Evolutionary conservation across 768 basidiomycete genomes (phyloP).

Genomic region (Trametes sanguinea): DNA sequence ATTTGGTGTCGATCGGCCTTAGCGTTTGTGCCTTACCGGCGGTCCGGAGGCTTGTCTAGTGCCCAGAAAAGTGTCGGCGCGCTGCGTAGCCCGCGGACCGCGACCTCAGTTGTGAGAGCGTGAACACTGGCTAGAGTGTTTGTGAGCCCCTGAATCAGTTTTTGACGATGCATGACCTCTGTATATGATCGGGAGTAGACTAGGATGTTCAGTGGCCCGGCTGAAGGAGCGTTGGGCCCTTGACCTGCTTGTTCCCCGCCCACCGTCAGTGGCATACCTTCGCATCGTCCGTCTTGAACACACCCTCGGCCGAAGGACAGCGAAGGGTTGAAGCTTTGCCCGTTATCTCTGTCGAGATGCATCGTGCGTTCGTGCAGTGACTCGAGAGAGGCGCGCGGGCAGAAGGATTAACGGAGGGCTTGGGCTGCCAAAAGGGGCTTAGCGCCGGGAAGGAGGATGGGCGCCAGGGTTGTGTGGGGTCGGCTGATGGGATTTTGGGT

Average conservation of each 20-base stretch:
- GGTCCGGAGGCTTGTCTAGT: no score
- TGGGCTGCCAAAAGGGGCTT: conserved; percentile 1
- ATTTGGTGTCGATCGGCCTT: no score
- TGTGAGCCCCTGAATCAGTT: neutral
- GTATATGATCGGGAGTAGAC: neutral
- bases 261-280: no score
- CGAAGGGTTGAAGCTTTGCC: neutral
- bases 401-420: neutral
- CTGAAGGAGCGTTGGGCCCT: no score
- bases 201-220: neutral
- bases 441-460: neutral
- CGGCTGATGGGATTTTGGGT: neutral
- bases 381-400: neutral
- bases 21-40: no score
- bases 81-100: no score
- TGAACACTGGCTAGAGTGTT: no score
- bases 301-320: no score
- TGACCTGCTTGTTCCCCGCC: no score
- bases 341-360: neutral
- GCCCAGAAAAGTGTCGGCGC: no score
- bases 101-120: no score
- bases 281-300: no score
- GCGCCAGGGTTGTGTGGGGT: neutral
- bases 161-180: neutral
- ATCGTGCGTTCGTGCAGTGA: neutral